Evolutionary conservation across 805 yeast species (phyloP), one percentile per base, ranked within the genome.

Genomic region (Zygosaccharomyces lentus): DNA sequence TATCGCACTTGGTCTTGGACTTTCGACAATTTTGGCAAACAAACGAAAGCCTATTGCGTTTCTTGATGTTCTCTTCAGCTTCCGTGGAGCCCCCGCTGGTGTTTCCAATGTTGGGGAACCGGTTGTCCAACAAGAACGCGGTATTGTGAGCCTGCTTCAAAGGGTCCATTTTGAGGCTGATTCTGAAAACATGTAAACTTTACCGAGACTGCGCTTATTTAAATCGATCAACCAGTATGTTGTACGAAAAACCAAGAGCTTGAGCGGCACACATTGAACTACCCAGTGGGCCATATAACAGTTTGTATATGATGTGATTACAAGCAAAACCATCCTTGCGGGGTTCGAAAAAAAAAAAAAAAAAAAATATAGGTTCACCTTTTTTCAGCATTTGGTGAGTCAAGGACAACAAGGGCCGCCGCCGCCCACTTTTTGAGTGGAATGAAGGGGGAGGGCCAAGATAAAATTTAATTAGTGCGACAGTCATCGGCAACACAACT

Each of bases 1-100:
- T 57, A 47, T 66, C 68, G 45, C 70, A 66, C 43, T 59, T 65
- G 0, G 67, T 61, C 49, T 65, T 63, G 1, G 65, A 55, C 40
- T 54, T 56, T 39, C 69, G 48, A 41, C 70, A 66, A 1, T 57
- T 55, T 41, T 61, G 59, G 42, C 70, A 66, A 12, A 64, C 68
- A 44, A 55, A 66, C 0, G 70, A 66, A 6, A 66, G 43, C 38
- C 68, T 52, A 36, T 65, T 58, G 31, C 70, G 54, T 34, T 54
- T 61, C 38, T 48, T 48, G 9, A 41, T 42, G 23, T 43, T 39
- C 3, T 32, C 41, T 13, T 46, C 50, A 25, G 26, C 16, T 27
- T 27, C 31, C 9, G 27, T 23, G 9, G 32, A 25, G 9, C 4
- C 32, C 27, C 13, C 41, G 8, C 27, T 23, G 19, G 32, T 19